Percentiles rank a stretch among this genome's conserved stretches.
Conservation (phyloP, 176 grass and related monocot species). For the Eleusine coracana region DNA sequence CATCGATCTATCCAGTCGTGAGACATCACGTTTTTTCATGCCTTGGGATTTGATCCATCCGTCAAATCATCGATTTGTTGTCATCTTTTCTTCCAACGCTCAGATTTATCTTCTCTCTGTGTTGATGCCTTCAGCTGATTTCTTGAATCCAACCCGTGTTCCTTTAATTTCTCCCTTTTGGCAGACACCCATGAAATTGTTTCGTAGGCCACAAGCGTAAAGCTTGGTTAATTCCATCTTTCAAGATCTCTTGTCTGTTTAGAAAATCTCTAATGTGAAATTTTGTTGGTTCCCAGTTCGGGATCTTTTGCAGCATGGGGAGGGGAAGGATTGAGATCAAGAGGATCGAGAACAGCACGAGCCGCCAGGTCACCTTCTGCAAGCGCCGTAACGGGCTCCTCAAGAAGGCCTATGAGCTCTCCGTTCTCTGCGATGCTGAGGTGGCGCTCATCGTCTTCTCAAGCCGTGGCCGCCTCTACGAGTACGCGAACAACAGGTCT, state of each 20-base stretch:
- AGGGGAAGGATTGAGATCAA: constrained; percentile 85
- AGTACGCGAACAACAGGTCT: constrained; percentile 94
- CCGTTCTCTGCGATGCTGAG: constrained; percentile 76
- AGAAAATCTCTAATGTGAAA: not conserved
- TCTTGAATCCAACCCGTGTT: not conserved
- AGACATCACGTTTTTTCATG: not conserved
- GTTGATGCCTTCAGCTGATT: not conserved
- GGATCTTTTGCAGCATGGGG: constrained; percentile 44
- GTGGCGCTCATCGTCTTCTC: constrained; percentile 92
- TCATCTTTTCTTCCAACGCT: constrained; percentile 12
- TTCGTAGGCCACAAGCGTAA: not conserved
- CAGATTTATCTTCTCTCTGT: not conserved
- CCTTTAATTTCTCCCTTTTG: not conserved
- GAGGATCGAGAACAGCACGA: constrained; percentile 81
- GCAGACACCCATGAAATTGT: not conserved
- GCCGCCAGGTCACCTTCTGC: constrained; percentile 85
- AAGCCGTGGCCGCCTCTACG: constrained; percentile 88
- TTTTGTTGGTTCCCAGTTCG: not conserved
- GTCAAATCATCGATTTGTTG: constrained; percentile 23
- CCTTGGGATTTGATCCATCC: not conserved
- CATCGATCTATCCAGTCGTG: constrained; percentile 35
- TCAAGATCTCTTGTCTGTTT: not conserved
- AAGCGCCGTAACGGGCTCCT: constrained; percentile 78
- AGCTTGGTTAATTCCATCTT: not conserved
- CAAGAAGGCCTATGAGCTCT: constrained; percentile 91